These are phyloP conservation scores for Rhizopogon vulgaris DNA, from an alignment of 768 basidiomycete species.

Conservation along the genomic window DNA sequence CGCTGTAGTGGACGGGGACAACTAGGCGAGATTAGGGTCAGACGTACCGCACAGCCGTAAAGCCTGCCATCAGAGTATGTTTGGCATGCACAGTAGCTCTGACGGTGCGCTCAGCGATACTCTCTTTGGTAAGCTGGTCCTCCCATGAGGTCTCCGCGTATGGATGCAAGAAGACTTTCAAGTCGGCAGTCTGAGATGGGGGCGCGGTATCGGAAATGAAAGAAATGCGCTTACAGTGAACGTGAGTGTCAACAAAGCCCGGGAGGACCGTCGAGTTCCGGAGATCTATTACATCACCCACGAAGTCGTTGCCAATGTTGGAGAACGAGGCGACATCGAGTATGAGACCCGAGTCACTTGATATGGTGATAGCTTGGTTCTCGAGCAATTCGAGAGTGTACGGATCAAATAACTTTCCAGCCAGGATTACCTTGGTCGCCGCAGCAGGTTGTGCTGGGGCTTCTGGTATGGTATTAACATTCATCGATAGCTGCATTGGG, in stretches of 20 bases:
- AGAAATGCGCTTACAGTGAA: conserved; percentile 38
- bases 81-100: conserved; percentile 56
- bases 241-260: conserved; percentile 53
- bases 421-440: conserved; percentile 22
- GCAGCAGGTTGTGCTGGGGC: conserved; percentile 4
- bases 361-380: conserved; percentile 43
- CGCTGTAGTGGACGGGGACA: background rate
- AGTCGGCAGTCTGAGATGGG: background rate
- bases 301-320: background rate
- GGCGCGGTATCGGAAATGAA: background rate
- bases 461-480: background rate
- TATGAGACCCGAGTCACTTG: conserved; percentile 41
- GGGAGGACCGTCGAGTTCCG: conserved; percentile 44
- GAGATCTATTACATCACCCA: conserved; percentile 37
- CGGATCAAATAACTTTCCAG: conserved; percentile 49
- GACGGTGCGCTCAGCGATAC: conserved; percentile 50
- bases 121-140: conserved; percentile 56
- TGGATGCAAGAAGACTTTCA: conserved; percentile 52
- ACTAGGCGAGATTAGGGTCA: background rate
- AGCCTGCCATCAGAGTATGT: conserved; percentile 54
- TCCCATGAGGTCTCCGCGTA: conserved; percentile 57
- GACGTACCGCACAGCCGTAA: conserved; percentile 52
- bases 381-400: conserved; percentile 33
- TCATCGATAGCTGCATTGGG: background rate
- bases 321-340: conserved; percentile 30